Evolutionary conservation across 441 rosid genomes (phyloP).

Genomic region (Corymbia citriodora): DNA sequence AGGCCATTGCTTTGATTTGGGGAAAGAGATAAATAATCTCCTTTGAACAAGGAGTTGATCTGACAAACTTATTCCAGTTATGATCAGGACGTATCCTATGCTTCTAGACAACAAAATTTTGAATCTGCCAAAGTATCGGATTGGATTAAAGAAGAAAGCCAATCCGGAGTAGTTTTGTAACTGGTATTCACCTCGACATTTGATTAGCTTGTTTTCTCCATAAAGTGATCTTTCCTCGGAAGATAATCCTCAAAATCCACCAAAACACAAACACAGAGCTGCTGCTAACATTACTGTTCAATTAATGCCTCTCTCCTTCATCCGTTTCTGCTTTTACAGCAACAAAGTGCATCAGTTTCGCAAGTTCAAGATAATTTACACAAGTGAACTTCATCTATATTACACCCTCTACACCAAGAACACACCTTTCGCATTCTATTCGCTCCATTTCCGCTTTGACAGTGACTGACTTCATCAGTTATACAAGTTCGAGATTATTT

Average conservation of each 20-base stretch:
- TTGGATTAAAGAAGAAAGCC: not conserved
- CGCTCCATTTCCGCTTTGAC: not conserved
- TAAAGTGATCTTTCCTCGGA: not conserved
- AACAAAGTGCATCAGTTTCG: not conserved
- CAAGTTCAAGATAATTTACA: not conserved
- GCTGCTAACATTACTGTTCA: not conserved
- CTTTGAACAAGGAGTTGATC: not conserved
- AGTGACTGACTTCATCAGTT: not conserved
- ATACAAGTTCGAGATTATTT: not conserved
- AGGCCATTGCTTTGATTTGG: not conserved
- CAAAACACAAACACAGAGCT: not conserved
- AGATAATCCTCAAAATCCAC: not conserved
- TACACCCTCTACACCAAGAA: not conserved
- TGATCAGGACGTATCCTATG: not conserved
- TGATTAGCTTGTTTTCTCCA: not conserved
- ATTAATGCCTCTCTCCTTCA: not conserved
- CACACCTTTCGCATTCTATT: not conserved
- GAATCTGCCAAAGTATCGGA: not conserved
- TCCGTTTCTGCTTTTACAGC: not conserved
- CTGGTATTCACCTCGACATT: not conserved
- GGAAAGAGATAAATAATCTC: not conserved
- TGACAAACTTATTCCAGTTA: not conserved
- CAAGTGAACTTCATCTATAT: not conserved
- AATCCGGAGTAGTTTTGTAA: not conserved
- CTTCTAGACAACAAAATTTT: not conserved